Percentiles rank a stretch among this genome's conserved stretches.
Evolutionary conservation across 225 moss, liverwort and hornwort genomes (phyloP).

Genomic region (Rhytidiadelphus loreus): DNA sequence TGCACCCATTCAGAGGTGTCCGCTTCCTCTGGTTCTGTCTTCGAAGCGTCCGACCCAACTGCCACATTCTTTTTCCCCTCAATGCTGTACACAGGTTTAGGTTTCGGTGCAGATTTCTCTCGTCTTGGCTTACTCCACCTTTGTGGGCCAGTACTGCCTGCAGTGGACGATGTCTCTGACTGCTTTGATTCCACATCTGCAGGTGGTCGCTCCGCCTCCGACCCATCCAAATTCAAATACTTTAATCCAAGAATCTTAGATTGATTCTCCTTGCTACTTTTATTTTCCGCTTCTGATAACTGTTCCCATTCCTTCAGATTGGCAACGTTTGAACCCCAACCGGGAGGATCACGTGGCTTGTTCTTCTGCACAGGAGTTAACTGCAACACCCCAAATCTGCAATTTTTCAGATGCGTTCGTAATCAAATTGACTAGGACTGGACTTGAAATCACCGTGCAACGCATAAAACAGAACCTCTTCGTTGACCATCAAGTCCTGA

Average conservation of each 20-base stretch:
- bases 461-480: not conserved
- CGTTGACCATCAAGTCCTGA: not conserved
- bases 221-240: conserved; percentile 29
- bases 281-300: conserved; percentile 40
- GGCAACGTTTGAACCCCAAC: conserved; percentile 73
- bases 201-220: conserved; percentile 15
- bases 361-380: conserved; percentile 42
- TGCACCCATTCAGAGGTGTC: conserved; percentile 41
- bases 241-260: conserved; percentile 79
- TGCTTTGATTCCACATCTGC: conserved; percentile 3
- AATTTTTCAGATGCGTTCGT: not conserved
- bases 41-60: conserved; percentile 54
- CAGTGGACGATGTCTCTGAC: conserved; percentile 19
- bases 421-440: not conserved
- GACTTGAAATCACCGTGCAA: not conserved
- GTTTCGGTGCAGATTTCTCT: conserved; percentile 21
- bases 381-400: not conserved
- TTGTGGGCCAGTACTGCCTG: not conserved
- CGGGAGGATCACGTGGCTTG: conserved; percentile 52
- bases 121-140: conserved; percentile 11
- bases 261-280: conserved; percentile 1
- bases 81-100: conserved; percentile 19
- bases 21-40: conserved; percentile 31
- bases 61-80: conserved; percentile 60
- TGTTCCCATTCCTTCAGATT: conserved; percentile 87